These are phyloP conservation scores for Salix exigua DNA, from an alignment of 345 rosid genomes.

Conservation along the genomic window DNA sequence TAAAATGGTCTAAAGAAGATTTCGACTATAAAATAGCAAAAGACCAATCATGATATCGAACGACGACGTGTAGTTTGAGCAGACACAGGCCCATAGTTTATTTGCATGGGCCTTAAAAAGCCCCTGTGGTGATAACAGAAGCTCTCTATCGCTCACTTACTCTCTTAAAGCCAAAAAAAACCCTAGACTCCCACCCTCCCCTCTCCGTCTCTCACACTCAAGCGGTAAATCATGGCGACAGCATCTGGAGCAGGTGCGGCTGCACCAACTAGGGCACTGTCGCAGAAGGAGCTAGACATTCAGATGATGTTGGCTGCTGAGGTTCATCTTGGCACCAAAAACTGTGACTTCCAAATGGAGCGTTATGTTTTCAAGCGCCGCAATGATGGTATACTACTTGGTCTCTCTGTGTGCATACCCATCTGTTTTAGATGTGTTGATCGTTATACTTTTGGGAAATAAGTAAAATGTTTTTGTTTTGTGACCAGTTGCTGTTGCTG, in stretches of 20 bases:
- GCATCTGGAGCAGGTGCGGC: conserved; percentile 10
- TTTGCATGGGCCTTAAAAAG: not conserved
- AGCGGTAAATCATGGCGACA: not conserved
- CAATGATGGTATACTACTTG: conserved; percentile 53
- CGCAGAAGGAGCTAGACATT: conserved; percentile 74
- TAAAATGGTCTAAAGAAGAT: not conserved
- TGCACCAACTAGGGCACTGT: conserved; percentile 23
- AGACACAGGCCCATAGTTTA: not conserved
- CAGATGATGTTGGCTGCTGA: conserved; percentile 90
- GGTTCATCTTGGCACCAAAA: conserved; percentile 90
- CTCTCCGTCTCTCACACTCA: not conserved
- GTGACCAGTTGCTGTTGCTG: not conserved
- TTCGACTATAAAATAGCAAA: not conserved
- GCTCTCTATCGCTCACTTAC: not conserved
- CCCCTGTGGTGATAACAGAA: not conserved
- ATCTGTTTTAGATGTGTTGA: not conserved
- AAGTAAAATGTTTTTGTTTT: not conserved
- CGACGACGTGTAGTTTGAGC: not conserved
- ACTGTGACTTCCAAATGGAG: conserved; percentile 90
- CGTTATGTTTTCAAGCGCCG: conserved; percentile 92
- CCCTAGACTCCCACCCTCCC: not conserved
- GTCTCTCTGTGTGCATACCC: not conserved
- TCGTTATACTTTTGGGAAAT: not conserved
- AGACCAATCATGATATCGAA: not conserved
- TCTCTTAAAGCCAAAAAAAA: not conserved